Percentiles rank a stretch among this genome's conserved stretches.
phyloP scores from a whole-genome alignment of 805 yeast genomes.

The Scheffersomyces stipitis region DNA sequence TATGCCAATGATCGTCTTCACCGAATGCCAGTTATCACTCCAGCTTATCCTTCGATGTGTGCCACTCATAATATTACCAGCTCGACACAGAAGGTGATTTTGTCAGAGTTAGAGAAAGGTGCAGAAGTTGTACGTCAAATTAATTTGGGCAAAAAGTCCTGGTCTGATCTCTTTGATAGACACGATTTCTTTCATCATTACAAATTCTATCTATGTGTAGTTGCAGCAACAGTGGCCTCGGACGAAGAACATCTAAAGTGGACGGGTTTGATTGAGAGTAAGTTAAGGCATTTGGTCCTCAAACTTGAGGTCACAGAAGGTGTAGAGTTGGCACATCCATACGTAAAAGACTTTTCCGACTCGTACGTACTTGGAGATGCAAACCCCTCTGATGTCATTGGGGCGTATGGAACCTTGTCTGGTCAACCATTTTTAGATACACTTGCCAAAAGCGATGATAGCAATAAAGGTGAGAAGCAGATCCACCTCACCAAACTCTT shows the following conservation, averaged over 20 bases:
- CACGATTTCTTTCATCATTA: slow-evolving; percentile 83
- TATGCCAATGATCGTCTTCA: slow-evolving; percentile 89
- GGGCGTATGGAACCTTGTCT: slow-evolving; percentile 59
- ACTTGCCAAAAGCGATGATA: slow-evolving; percentile 11
- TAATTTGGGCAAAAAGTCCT: slow-evolving; percentile 55
- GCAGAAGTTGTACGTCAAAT: slow-evolving; percentile 69
- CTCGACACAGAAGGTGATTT: slow-evolving; percentile 81
- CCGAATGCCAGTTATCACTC: slow-evolving; percentile 96
- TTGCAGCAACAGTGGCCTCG: slow-evolving; percentile 70
- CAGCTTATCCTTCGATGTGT: slow-evolving; percentile 98
- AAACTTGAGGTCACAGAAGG: slow-evolving; percentile 80
- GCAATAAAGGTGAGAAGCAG: slow-evolving; percentile 24
- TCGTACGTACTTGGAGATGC: slow-evolving; percentile 43
- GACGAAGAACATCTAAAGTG: slow-evolving; percentile 85
- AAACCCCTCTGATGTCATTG: slow-evolving; percentile 59
- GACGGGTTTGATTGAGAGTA: slow-evolving; percentile 92
- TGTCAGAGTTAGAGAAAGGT: slow-evolving; percentile 80
- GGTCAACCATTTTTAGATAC: slow-evolving; percentile 47
- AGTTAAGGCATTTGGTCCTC: slow-evolving; percentile 74
- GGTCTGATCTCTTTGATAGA: slow-evolving; percentile 75
- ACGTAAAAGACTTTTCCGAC: slow-evolving; percentile 69
- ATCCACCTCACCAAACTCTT: slow-evolving; percentile 73
- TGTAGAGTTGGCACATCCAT: slow-evolving; percentile 85
- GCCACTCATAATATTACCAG: slow-evolving; percentile 94
- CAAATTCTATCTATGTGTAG: slow-evolving; percentile 81